A percentile compares a stretch with the other conserved stretches of the same genome.
phyloP scores from a whole-genome alignment of 1,284 basidiomycete genomes.

The Trichosporon ovoides region DNA sequence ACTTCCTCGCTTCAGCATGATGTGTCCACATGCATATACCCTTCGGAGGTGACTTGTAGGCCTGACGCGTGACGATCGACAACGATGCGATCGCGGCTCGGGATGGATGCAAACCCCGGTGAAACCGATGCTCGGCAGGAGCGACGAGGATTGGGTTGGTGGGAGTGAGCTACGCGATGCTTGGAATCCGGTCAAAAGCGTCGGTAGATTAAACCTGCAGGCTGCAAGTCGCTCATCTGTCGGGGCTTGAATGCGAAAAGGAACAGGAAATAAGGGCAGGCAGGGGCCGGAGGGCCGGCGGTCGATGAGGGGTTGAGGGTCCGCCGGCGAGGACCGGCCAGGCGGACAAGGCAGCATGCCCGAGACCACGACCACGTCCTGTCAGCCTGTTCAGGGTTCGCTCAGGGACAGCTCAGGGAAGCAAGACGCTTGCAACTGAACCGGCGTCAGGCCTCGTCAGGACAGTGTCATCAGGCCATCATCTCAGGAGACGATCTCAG shows the following conservation, averaged over 20 bases:
- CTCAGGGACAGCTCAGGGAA: background rate
- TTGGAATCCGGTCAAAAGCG: background rate
- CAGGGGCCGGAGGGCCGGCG: constrained; percentile 2
- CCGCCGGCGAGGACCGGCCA: background rate
- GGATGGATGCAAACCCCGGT: background rate
- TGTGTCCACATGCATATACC: no score
- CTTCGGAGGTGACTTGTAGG: no score
- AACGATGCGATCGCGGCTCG: no score
- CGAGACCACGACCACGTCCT: background rate
- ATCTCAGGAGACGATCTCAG: constrained; percentile 4
- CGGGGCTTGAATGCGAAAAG: no score
- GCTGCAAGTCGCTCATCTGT: no score
- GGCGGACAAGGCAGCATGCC: background rate
- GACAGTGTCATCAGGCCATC: background rate
- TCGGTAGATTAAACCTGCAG: constrained; percentile 5
- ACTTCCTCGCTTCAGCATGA: no score
- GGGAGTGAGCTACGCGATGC: background rate
- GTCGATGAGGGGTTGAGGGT: background rate
- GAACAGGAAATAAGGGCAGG: background rate
- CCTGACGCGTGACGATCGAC: no score
- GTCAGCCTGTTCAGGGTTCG: background rate
- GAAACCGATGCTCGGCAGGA: background rate
- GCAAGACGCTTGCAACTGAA: background rate
- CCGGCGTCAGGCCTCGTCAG: constrained; percentile 1
- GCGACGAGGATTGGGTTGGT: background rate